These are phyloP conservation scores for Termitomyces sp. DNA, from an alignment of 768 basidiomycete species.

Conservation along the genomic window DNA sequence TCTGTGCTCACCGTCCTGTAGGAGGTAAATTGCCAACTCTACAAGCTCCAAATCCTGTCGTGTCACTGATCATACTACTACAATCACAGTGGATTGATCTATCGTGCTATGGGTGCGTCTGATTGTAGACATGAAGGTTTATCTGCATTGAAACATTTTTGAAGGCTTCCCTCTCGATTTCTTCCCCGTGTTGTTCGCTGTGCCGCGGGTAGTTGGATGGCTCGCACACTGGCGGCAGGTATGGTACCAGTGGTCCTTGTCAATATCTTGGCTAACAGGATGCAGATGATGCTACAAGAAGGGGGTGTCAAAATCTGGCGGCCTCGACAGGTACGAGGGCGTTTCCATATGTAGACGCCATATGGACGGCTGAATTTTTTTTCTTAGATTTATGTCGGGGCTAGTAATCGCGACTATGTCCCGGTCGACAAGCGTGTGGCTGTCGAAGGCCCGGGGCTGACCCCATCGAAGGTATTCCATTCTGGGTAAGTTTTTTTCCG, in stretches of 20 bases:
- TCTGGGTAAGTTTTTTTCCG: slow-evolving; percentile 61
- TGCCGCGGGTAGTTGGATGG: slow-evolving; percentile 92
- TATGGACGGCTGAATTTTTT: background rate
- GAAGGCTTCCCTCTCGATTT: slow-evolving; percentile 90
- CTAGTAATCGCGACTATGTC: slow-evolving; percentile 72
- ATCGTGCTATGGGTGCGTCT: slow-evolving; percentile 80
- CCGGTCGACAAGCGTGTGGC: slow-evolving; percentile 56
- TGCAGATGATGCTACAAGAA: slow-evolving; percentile 86
- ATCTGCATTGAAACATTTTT: slow-evolving; percentile 11
- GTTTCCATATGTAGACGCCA: slow-evolving; percentile 2
- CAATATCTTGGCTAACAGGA: background rate
- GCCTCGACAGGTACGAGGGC: slow-evolving; percentile 63
- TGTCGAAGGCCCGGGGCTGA: slow-evolving; percentile 54
- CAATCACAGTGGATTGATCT: slow-evolving; percentile 71
- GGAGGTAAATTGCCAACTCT: slow-evolving; percentile 46
- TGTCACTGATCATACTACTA: slow-evolving; percentile 4
- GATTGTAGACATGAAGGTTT: background rate
- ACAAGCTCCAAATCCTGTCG: background rate
- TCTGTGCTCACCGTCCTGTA: slow-evolving; percentile 27
- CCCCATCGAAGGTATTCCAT: slow-evolving; percentile 63
- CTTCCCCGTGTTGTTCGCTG: slow-evolving; percentile 91
- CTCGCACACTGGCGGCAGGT: slow-evolving; percentile 91
- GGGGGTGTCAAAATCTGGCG: slow-evolving; percentile 95
- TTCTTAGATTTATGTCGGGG: slow-evolving; percentile 73
- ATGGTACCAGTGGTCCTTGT: slow-evolving; percentile 4